phyloP scores from a whole-genome alignment of 2,329 filamentous ascomycete species.

The Nothophoma quercina region DNA sequence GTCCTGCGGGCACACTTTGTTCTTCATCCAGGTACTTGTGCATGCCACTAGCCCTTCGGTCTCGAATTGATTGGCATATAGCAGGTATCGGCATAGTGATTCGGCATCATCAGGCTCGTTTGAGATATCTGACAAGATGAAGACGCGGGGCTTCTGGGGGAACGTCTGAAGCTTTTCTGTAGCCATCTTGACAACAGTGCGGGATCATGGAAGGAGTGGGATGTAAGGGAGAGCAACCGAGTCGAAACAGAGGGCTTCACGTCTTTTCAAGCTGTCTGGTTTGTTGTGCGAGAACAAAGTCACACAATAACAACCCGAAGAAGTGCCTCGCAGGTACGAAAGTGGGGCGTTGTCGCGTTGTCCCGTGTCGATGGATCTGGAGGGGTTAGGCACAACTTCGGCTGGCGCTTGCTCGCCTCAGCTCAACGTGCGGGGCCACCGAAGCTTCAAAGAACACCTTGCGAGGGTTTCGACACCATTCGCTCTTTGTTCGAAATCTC shows the following conservation, averaged over 20 bases:
- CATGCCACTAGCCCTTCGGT: constrained; percentile 51
- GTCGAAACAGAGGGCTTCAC: background rate
- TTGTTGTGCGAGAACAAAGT: constrained; percentile 26
- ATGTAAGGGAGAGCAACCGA: background rate
- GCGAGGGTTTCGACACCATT: background rate
- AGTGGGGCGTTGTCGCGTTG: constrained; percentile 24
- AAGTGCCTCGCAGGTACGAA: constrained; percentile 24
- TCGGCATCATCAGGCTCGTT: constrained; percentile 52
- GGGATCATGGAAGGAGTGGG: background rate
- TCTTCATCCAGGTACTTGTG: constrained; percentile 52
- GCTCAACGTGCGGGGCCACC: background rate
- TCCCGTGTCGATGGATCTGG: constrained; percentile 19
- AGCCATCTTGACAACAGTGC: constrained; percentile 30
- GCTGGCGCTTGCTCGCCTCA: constrained; percentile 24
- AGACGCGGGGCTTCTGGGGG: constrained; percentile 48
- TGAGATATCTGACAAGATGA: constrained; percentile 51
- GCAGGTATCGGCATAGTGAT: constrained; percentile 48
- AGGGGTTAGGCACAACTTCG: constrained; percentile 27
- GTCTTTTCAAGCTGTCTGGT: constrained; percentile 18
- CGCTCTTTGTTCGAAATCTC: background rate
- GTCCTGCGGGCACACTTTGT: constrained; percentile 43
- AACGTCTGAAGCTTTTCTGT: constrained; percentile 37
- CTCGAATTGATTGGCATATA: constrained; percentile 50
- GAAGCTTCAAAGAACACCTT: background rate
- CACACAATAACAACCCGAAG: constrained; percentile 28